Evolutionary conservation across 805 yeast genomes (phyloP), one percentile per base, ranked within the genome.

Genomic region (Candida taoyuanica): DNA sequence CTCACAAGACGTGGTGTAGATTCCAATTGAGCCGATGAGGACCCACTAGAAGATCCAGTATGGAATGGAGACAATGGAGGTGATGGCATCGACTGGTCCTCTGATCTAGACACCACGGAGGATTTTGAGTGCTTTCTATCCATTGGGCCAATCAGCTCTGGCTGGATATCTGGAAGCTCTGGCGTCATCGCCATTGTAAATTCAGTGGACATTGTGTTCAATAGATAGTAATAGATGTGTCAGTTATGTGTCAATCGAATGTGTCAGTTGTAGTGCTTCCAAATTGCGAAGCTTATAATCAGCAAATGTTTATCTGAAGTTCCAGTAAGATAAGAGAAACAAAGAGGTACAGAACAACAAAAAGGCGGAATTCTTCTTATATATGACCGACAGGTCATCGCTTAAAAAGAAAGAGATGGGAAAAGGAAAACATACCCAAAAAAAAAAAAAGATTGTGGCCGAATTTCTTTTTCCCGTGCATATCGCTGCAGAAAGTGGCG

Each of bases 61-160:
- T 59, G 67, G 43, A 60, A 64, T 34, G 74, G 73, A 3, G 73
- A 68, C 40, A 67, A 54, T 31, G 73, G 73, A 6, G 74, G 74
- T 12, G 73, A 67, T 28, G 69, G 67, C 18, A 69, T 68, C 5
- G 59, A 51, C 26, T 46, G 53, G 26, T 58, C 60, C 29, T 49
- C 53, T 4, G 50, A 47, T 43, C 52, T 48, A 4, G 48, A 30
- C 4, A 28, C 31, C 2, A 48, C 42, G 4, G 56, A 55, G 15
- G 55, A 42, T 34, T 50, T 53, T 25, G 58, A 53, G 13, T 37
- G 42, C 37, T 55, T 55, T 49, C 58, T 52, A 16, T 42, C 43
- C 7, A 49, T 11, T 9, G 50, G 40, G 4, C 51, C 47, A 16
- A 37, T 19, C 32, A 30, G 25, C 25, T 49, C 48, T 2, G 34